phyloP scores from a whole-genome alignment of 768 basidiomycete species.

The Russula compacta region DNA sequence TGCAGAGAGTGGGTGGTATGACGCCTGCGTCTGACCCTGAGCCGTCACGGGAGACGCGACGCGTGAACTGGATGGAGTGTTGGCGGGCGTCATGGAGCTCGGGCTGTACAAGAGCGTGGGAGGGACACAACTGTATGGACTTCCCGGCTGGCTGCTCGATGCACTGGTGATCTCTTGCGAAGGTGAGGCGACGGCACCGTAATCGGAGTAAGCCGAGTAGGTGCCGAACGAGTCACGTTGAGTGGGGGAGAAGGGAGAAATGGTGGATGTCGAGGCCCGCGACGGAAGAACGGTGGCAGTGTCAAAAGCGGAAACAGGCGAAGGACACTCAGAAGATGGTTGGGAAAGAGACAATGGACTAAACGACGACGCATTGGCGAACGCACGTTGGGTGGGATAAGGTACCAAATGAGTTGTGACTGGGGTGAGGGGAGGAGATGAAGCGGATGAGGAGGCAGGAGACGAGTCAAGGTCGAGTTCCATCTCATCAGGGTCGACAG shows the following conservation, averaged over 20 bases:
- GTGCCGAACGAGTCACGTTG: slow-evolving; percentile 53
- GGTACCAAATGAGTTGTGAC: slow-evolving; percentile 35
- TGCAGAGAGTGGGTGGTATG: slow-evolving; percentile 24
- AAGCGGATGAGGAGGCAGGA: slow-evolving; percentile 29
- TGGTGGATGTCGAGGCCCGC: slow-evolving; percentile 30
- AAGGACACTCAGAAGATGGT: slow-evolving; percentile 23
- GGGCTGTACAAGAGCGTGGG: slow-evolving; percentile 48
- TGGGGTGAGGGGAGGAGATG: slow-evolving; percentile 38
- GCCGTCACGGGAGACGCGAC: slow-evolving; percentile 28
- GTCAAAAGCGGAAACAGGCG: slow-evolving; percentile 42
- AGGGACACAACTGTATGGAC: slow-evolving; percentile 44
- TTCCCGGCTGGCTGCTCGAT: slow-evolving; percentile 22
- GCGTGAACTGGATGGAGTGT: slow-evolving; percentile 42
- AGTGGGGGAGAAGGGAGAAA: slow-evolving; percentile 28
- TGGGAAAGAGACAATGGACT: slow-evolving; percentile 27
- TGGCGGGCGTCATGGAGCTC: slow-evolving; percentile 34
- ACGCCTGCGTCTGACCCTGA: slow-evolving; percentile 22
- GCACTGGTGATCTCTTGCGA: slow-evolving; percentile 23
- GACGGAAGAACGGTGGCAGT: slow-evolving; percentile 47
- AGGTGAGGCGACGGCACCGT: slow-evolving; percentile 35
- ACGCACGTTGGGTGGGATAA: slow-evolving; percentile 19
- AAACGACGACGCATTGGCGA: slow-evolving; percentile 17
- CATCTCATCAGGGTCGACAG: slow-evolving; percentile 76
- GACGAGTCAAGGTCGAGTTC: slow-evolving; percentile 54
- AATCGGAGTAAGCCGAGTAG: slow-evolving; percentile 61